Conservation (phyloP, 164 flowering plant genomes). For the Saururus chinensis region DNA sequence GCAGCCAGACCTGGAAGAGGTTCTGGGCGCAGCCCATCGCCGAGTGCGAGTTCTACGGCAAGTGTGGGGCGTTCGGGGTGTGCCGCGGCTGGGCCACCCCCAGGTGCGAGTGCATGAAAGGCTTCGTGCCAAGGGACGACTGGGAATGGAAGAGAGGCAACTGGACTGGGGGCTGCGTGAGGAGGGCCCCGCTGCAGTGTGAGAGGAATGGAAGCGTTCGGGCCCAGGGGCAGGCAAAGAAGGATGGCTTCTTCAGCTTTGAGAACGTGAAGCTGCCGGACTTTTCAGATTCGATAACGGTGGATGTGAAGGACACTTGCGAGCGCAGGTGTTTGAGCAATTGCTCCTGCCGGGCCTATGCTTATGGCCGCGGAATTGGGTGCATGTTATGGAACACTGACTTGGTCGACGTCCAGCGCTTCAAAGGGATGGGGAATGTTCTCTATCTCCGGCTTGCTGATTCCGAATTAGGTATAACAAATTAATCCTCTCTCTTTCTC, state of each 20-base stretch:
- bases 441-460: slow-evolving; percentile 30
- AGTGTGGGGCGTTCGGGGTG: slow-evolving; percentile 46
- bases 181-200: slow-evolving; percentile 17
- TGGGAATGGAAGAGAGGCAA: slow-evolving; percentile 41
- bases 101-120: slow-evolving; percentile 40
- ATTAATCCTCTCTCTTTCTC: too few species aligned
- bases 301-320: slow-evolving; percentile 18
- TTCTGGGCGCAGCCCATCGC: slow-evolving; percentile 20
- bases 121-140: slow-evolving; percentile 27
- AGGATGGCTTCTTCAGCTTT: slow-evolving; percentile 11
- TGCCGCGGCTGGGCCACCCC: slow-evolving; percentile 18
- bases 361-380: slow-evolving; percentile 28
- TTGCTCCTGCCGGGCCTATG: slow-evolving; percentile 53
- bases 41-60: slow-evolving; percentile 40
- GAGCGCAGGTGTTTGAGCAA: slow-evolving; percentile 28
- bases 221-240: background rate
- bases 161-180: slow-evolving; percentile 56
- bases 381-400: slow-evolving; percentile 18
- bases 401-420: slow-evolving; percentile 33
- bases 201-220: background rate
- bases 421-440: slow-evolving; percentile 15
- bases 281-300: background rate
- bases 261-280: slow-evolving; percentile 15
- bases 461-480: slow-evolving; percentile 52
- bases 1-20: slow-evolving; percentile 20